Evolutionary conservation across 2,329 filamentous ascomycete species (phyloP).

Genomic region (Amylocarpus encephaloides): DNA sequence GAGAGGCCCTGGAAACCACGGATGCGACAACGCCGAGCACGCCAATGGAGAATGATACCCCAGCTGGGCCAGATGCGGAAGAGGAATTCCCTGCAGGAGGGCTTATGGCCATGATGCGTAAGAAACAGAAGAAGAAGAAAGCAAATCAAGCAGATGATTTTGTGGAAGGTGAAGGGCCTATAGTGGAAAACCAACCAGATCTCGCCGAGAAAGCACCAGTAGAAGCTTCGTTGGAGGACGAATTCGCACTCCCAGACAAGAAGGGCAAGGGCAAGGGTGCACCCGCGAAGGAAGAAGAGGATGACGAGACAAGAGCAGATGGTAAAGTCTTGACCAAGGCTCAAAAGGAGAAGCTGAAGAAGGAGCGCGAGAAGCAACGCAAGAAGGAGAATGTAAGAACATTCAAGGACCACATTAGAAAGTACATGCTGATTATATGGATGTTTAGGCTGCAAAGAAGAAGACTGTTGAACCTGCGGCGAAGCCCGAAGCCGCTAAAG

Average conservation of each 20-base stretch:
- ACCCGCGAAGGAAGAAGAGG: slow-evolving; percentile 38
- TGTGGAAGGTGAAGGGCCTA: slow-evolving; percentile 60
- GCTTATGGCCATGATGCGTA: slow-evolving; percentile 72
- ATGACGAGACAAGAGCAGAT: slow-evolving; percentile 46
- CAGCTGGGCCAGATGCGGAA: slow-evolving; percentile 44
- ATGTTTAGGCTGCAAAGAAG: slow-evolving; percentile 70
- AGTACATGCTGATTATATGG: slow-evolving; percentile 6
- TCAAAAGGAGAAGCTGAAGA: slow-evolving; percentile 97
- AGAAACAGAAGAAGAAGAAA: slow-evolving; percentile 72
- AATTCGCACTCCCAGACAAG: slow-evolving; percentile 70
- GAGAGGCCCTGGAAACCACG: slow-evolving; percentile 60
- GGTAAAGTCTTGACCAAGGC: slow-evolving; percentile 87
- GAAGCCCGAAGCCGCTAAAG: slow-evolving; percentile 51
- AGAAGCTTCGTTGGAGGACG: slow-evolving; percentile 78
- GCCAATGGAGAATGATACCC: slow-evolving; percentile 40
- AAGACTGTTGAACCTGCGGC: slow-evolving; percentile 52
- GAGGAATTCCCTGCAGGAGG: slow-evolving; percentile 49
- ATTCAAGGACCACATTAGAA: background rate
- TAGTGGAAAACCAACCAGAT: slow-evolving; percentile 37
- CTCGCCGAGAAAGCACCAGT: slow-evolving; percentile 64
- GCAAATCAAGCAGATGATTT: slow-evolving; percentile 65
- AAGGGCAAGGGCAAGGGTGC: slow-evolving; percentile 63
- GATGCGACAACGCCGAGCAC: background rate
- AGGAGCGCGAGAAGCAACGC: slow-evolving; percentile 94
- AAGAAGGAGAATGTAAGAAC: slow-evolving; percentile 88